Conservation (phyloP, 2,329 filamentous ascomycete species). For the Talaromyces islandicus region DNA sequence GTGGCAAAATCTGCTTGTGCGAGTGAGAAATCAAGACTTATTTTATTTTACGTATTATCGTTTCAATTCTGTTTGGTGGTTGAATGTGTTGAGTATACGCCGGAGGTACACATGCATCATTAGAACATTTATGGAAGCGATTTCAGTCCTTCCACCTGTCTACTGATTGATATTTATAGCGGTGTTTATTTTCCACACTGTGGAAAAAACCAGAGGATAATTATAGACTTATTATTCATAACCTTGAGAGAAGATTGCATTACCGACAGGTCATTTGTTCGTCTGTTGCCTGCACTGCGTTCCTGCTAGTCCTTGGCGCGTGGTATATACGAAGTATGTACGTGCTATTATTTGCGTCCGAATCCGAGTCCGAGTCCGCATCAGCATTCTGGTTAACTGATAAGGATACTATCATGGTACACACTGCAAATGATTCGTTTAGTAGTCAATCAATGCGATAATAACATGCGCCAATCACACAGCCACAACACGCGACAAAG, state of each 20-base stretch:
- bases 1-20: too few species aligned
- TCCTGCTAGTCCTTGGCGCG: not conserved
- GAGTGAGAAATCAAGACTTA: too few species aligned
- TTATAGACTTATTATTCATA: too few species aligned
- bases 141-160: too few species aligned
- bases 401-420: not conserved
- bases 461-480: not conserved
- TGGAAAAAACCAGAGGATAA: not conserved
- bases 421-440: not conserved
- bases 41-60: not conserved
- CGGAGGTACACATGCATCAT: too few species aligned
- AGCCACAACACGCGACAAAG: not conserved
- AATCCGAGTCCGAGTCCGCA: not conserved
- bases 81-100: not conserved
- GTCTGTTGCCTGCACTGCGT: not conserved
- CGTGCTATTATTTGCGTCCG: not conserved
- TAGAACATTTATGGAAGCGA: too few species aligned
- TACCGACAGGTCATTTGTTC: not conserved
- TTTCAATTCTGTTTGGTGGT: not conserved
- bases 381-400: not conserved
- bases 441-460: not conserved
- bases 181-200: not conserved
- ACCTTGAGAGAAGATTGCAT: too few species aligned
- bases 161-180: not conserved
- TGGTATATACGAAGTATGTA: too few species aligned